phyloP scores from a whole-genome alignment of 2,329 filamentous ascomycete species.

The Aspergillus fijiensis region DNA sequence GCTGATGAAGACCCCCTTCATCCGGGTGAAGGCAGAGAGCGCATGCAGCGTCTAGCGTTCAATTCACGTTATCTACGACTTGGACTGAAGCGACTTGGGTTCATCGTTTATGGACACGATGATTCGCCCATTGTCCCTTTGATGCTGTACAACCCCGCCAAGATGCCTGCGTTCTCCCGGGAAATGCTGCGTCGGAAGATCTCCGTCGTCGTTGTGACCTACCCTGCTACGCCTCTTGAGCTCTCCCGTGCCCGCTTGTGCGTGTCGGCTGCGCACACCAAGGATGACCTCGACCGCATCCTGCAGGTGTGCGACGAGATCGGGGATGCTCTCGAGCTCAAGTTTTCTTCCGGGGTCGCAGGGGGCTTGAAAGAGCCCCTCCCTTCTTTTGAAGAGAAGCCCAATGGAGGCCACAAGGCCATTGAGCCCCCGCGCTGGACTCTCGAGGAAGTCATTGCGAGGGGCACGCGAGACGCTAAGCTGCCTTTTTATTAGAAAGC shows the following conservation, averaged over 20 bases:
- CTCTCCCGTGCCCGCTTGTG: constrained; percentile 91
- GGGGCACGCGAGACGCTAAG: constrained; percentile 71
- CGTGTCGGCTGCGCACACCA: constrained; percentile 89
- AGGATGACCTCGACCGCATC: constrained; percentile 88
- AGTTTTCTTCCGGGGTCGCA: constrained; percentile 88
- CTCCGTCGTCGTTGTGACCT: constrained; percentile 90
- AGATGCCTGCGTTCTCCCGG: constrained; percentile 94
- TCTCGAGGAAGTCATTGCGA: constrained; percentile 68
- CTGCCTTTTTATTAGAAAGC: constrained; percentile 59
- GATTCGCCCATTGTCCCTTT: constrained; percentile 94
- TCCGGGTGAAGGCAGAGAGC: constrained; percentile 86
- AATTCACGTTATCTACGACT: constrained; percentile 94
- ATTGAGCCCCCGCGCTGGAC: constrained; percentile 72
- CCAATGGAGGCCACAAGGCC: constrained; percentile 43
- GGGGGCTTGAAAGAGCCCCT: constrained; percentile 72
- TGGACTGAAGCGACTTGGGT: constrained; percentile 87
- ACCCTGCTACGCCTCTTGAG: constrained; percentile 89
- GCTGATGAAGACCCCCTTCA: constrained; percentile 67
- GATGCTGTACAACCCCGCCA: constrained; percentile 90
- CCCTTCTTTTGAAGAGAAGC: constrained; percentile 47
- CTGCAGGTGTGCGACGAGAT: constrained; percentile 88
- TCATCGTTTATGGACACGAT: constrained; percentile 92
- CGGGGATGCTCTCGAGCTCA: constrained; percentile 82
- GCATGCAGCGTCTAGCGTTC: constrained; percentile 88
- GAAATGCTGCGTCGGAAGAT: constrained; percentile 97